phyloP scores from a whole-genome alignment of 257 asterid species.

The Euphrasia confusa region DNA sequence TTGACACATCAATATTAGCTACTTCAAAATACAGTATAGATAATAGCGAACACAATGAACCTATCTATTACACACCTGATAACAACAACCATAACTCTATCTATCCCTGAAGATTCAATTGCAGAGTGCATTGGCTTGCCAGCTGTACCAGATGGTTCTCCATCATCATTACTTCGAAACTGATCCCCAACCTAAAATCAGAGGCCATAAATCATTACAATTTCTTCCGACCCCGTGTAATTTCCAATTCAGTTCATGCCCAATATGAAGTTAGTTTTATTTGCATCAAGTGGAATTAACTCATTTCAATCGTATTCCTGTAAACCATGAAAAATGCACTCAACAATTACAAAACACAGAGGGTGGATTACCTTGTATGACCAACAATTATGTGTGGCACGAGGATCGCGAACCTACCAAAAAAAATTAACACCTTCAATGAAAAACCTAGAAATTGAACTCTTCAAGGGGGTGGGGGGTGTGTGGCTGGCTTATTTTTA shows the following conservation, averaged over 20 bases:
- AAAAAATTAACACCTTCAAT: background rate
- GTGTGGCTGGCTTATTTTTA: background rate
- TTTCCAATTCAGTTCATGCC: conserved; percentile 10
- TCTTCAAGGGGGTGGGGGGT: background rate
- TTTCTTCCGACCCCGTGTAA: background rate
- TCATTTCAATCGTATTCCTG: background rate
- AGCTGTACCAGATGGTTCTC: conserved; percentile 97
- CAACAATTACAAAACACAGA: background rate
- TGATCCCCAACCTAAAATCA: conserved; percentile 72
- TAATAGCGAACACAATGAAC: background rate
- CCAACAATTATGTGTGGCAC: conserved; percentile 96
- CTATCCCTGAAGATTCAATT: conserved; percentile 75
- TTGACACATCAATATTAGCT: conserved; percentile 5
- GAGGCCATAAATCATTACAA: background rate
- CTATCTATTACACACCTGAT: conserved; percentile 36
- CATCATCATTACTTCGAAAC: conserved; percentile 83
- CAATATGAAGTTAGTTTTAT: background rate
- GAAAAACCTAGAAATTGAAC: background rate
- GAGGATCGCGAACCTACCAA: conserved; percentile 70
- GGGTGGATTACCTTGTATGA: conserved; percentile 66
- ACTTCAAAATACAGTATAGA: background rate
- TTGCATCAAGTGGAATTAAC: background rate
- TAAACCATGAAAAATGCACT: background rate
- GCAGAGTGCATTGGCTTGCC: conserved; percentile 93
- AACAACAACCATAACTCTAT: conserved; percentile 87